Conservation (phyloP, 176 grass and related monocot species). For the Tuctoria greenei region DNA sequence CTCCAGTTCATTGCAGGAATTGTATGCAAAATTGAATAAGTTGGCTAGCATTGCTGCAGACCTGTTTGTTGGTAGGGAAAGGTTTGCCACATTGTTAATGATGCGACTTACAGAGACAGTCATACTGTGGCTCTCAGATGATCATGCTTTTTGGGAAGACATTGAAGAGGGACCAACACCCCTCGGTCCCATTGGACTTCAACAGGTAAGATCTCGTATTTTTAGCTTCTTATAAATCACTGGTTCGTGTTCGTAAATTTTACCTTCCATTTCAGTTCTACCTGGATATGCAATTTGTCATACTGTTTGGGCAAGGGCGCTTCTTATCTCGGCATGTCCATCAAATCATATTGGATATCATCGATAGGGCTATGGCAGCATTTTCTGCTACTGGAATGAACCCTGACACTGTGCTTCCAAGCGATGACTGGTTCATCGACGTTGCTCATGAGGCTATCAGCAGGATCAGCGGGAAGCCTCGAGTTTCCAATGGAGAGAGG, state of each 20-base stretch:
- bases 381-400: slow-evolving; percentile 84
- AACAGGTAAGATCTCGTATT: slow-evolving; percentile 50
- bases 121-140: slow-evolving; percentile 78
- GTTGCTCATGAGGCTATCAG: slow-evolving; percentile 62
- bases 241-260: slow-evolving; percentile 3
- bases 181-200: slow-evolving; percentile 76
- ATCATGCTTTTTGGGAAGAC: slow-evolving; percentile 93
- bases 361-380: slow-evolving; percentile 73
- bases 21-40: slow-evolving; percentile 79
- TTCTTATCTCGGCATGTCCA: slow-evolving; percentile 84
- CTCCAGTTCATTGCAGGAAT: slow-evolving; percentile 56
- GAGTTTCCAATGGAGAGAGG: slow-evolving; percentile 59
- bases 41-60: slow-evolving; percentile 73
- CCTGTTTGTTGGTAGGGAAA: slow-evolving; percentile 91
- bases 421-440: slow-evolving; percentile 87
- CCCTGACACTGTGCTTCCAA: slow-evolving; percentile 70
- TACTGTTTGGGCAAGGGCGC: slow-evolving; percentile 79
- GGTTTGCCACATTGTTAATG: slow-evolving; percentile 88
- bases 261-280: slow-evolving; percentile 67
- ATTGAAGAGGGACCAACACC: slow-evolving; percentile 74
- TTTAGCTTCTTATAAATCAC: not conserved
- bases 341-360: slow-evolving; percentile 70
- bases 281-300: slow-evolving; percentile 97
- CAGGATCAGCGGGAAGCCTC: slow-evolving; percentile 69
- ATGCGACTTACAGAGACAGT: slow-evolving; percentile 91